Percentiles rank a stretch among this genome's conserved stretches.
Conservation (phyloP, 768 basidiomycete genomes). For the Lactifluus echinatus region DNA sequence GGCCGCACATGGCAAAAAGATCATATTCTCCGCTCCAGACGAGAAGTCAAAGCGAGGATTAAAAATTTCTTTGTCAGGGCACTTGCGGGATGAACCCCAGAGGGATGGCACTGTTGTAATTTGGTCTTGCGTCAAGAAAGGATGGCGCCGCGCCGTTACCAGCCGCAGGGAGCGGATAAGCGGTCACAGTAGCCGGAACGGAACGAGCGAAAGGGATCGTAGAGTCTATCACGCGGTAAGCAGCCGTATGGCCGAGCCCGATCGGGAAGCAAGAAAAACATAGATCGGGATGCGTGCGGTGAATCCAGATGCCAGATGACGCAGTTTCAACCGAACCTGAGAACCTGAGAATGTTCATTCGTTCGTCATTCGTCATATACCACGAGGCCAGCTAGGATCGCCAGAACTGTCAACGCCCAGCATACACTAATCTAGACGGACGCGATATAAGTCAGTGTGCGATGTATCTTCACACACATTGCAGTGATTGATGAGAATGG, state of each 20-base stretch:
- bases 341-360: too few species aligned
- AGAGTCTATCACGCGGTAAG: background rate
- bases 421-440: background rate
- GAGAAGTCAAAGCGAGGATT: too few species aligned
- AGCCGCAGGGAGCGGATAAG: background rate
- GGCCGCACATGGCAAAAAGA: background rate
- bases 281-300: background rate
- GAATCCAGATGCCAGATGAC: background rate
- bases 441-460: background rate
- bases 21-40: background rate
- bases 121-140: background rate
- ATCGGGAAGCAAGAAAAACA: background rate
- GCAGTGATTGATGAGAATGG: background rate
- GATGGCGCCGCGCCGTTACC: background rate
- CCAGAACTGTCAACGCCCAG: background rate
- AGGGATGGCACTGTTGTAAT: background rate
- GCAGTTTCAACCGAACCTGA: background rate
- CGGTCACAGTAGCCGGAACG: too few species aligned
- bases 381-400: background rate
- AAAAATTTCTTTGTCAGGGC: too few species aligned
- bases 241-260: background rate
- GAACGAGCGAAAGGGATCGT: background rate
- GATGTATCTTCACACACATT: background rate
- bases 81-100: background rate
- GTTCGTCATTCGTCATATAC: too few species aligned